Percentiles rank a stretch among this genome's conserved stretches.
Conservation (phyloP, 331 rosid genomes). For the Rhamnella rubrinervis region DNA sequence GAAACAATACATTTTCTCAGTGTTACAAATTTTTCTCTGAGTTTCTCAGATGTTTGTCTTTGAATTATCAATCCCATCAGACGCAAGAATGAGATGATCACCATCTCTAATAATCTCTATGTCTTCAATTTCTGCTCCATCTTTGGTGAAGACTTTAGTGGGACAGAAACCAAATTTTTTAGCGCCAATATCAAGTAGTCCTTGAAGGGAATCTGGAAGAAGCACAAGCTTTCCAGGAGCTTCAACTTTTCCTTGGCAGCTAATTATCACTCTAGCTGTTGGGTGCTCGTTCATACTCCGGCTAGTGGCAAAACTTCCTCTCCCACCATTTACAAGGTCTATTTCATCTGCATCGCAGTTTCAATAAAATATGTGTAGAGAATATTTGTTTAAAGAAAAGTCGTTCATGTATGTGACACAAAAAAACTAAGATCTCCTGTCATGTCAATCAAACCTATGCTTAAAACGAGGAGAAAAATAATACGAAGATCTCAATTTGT, state of each 20-base stretch:
- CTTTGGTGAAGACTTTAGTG: conserved; percentile 51
- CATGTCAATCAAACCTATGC: neutral
- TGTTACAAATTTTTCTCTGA: too few species aligned
- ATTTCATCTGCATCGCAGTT: conserved; percentile 38
- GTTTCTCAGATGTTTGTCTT: too few species aligned
- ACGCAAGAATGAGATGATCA: conserved; percentile 54
- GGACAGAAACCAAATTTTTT: conserved; percentile 48
- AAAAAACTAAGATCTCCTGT: neutral
- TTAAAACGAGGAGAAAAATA: too few species aligned
- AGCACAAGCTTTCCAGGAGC: conserved; percentile 53
- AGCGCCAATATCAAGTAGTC: conserved; percentile 62
- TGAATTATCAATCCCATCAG: too few species aligned
- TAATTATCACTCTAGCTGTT: conserved; percentile 44
- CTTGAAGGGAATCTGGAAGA: conserved; percentile 53
- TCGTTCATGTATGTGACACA: neutral
- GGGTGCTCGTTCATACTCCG: conserved; percentile 9
- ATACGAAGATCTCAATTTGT: neutral
- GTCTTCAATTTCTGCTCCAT: conserved; percentile 78
- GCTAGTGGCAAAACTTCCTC: neutral
- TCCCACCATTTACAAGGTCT: neutral
- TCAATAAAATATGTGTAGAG: neutral
- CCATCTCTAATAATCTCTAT: conserved; percentile 71
- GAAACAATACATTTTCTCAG: too few species aligned
- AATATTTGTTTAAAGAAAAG: neutral
- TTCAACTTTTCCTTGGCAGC: conserved; percentile 58